phyloP scores from a whole-genome alignment of 2,329 filamentous ascomycete species.

The Dothideomycetidae sp. region DNA sequence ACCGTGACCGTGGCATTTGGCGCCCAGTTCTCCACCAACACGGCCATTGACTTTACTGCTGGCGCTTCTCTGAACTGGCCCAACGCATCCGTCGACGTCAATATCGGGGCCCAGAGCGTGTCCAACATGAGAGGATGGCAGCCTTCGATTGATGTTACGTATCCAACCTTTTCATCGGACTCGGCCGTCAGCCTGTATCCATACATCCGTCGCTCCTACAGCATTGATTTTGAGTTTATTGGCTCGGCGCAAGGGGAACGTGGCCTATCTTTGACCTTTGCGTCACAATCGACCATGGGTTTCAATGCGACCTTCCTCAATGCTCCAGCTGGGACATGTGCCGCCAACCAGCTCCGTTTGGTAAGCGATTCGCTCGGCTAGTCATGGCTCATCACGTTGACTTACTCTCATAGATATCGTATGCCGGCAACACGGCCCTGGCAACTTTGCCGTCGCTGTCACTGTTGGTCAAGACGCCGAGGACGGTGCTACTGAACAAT shows the following conservation, averaged over 20 bases:
- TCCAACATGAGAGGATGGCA: conserved; percentile 1
- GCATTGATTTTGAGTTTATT: not conserved
- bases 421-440: too few relatives aligned
- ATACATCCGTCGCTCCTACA: not conserved
- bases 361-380: not conserved
- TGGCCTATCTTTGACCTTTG: not conserved
- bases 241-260: not conserved
- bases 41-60: not conserved
- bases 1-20: not conserved
- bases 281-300: not conserved
- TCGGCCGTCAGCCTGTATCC: not conserved
- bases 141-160: not conserved
- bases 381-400: too few relatives aligned
- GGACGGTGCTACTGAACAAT: not conserved
- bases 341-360: not conserved
- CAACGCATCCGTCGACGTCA: not conserved
- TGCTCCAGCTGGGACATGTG: conserved; percentile 1
- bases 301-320: not conserved
- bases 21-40: not conserved
- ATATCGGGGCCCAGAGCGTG: not conserved
- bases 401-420: too few relatives aligned
- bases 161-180: not conserved
- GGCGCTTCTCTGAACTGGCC: not conserved
- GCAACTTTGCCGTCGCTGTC: too few relatives aligned
- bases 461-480: too few relatives aligned